Conservation (phyloP, 208 protist species). For the Trypanosoma caninum region DNA sequence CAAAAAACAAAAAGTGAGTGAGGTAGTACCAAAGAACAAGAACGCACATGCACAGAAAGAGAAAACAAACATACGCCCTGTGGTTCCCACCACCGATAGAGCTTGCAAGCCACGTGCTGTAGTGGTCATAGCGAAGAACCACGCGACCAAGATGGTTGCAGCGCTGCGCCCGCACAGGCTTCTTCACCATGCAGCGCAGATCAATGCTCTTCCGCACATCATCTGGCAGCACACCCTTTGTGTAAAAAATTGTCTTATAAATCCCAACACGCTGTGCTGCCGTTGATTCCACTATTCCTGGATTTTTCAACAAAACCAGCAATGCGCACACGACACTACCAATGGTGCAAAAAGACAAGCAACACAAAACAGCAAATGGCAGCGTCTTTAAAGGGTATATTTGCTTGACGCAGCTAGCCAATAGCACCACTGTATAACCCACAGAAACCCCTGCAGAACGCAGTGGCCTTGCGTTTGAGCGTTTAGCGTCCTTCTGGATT, state of each 20-base stretch:
- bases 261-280: slow-evolving; percentile 52
- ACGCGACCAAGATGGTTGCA: slow-evolving; percentile 48
- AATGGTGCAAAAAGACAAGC: not conserved
- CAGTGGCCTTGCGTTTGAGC: slow-evolving; percentile 4
- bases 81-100: slow-evolving; percentile 80
- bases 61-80: slow-evolving; percentile 41
- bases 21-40: slow-evolving; percentile 10
- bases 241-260: slow-evolving; percentile 39
- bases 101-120: slow-evolving; percentile 57
- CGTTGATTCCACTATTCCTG: slow-evolving; percentile 10
- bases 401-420: not conserved
- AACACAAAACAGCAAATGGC: not conserved
- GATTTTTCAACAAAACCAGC: not conserved
- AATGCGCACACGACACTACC: not conserved
- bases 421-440: slow-evolving; percentile 6
- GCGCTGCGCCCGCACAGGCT: slow-evolving; percentile 77
- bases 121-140: slow-evolving; percentile 80
- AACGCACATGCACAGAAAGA: slow-evolving; percentile 19
- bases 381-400: not conserved
- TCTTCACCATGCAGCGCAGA: slow-evolving; percentile 56
- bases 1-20: not conserved
- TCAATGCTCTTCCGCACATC: slow-evolving; percentile 46
- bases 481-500: not conserved
- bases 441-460: slow-evolving; percentile 17
- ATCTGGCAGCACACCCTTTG: slow-evolving; percentile 25